Conservation (phyloP, 768 basidiomycete species). For the Lactarius evosmus region DNA sequence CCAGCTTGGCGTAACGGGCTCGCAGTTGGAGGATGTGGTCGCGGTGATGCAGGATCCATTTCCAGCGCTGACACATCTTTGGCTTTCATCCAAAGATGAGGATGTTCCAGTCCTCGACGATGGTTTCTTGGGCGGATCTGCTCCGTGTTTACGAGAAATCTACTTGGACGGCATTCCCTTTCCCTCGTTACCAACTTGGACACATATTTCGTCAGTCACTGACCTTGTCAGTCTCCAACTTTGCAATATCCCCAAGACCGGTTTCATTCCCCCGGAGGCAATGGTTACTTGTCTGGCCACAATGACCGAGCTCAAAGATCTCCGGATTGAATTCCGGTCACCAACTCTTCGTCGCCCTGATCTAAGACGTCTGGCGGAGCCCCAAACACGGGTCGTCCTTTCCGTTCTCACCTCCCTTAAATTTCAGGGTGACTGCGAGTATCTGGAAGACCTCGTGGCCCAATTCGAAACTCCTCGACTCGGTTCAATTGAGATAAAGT, state of each 20-base stretch:
- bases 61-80: background rate
- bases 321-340: background rate
- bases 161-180: too few species aligned
- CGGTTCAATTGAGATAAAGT: too few species aligned
- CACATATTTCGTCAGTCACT: background rate
- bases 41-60: background rate
- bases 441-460: background rate
- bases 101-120: background rate
- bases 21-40: background rate
- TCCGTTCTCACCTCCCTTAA: background rate
- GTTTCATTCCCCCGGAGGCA: background rate
- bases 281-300: background rate
- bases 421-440: background rate
- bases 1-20: too few species aligned
- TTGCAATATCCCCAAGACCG: background rate
- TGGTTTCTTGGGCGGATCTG: background rate
- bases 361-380: background rate
- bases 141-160: rapidly evolving
- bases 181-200: background rate
- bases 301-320: background rate
- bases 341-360: background rate
- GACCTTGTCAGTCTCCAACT: background rate
- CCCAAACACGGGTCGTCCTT: background rate
- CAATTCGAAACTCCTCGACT: background rate
- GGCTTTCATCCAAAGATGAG: too few species aligned